A percentile compares a stretch with the other conserved stretches of the same genome.
Conservation (phyloP, 768 basidiomycete genomes). For the Xerocomus potaroensis region DNA sequence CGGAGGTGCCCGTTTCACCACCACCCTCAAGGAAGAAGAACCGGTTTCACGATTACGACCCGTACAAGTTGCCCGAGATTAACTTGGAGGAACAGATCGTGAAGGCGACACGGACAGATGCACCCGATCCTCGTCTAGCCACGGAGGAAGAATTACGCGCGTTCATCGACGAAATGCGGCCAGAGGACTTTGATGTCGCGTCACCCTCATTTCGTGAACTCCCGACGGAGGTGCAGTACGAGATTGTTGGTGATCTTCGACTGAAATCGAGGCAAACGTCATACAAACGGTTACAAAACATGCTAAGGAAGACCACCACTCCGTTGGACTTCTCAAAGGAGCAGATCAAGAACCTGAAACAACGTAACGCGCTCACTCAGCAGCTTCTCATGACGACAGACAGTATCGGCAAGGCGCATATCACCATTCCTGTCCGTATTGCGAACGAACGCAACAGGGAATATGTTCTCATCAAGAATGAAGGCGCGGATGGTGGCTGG, state of each 20-base stretch:
- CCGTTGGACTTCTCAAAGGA: conserved; percentile 95
- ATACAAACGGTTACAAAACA: conserved; percentile 84
- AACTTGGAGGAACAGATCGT: conserved; percentile 61
- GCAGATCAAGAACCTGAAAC: conserved; percentile 86
- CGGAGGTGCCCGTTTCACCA: conserved; percentile 34
- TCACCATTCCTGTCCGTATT: conserved; percentile 89
- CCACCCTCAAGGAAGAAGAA: conserved; percentile 54
- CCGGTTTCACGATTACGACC: conserved; percentile 77
- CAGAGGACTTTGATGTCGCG: conserved; percentile 90
- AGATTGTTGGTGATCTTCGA: conserved; percentile 94
- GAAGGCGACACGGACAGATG: conserved; percentile 53
- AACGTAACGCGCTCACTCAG: conserved; percentile 89
- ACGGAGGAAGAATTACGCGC: conserved; percentile 91
- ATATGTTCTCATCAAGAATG: conserved; percentile 93
- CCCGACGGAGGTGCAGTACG: conserved; percentile 96
- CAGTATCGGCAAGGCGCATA: conserved; percentile 82
- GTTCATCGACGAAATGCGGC: conserved; percentile 95
- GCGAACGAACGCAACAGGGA: conserved; percentile 94
- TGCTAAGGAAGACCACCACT: conserved; percentile 75
- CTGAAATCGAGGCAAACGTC: conserved; percentile 94
- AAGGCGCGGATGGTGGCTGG: conserved; percentile 87
- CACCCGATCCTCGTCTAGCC: conserved; percentile 87
- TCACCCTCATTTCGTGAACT: conserved; percentile 88
- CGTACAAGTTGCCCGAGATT: conserved; percentile 87
- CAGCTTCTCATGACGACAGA: conserved; percentile 91